Percentiles rank a stretch among this genome's conserved stretches.
Conservation (phyloP, 2,329 filamentous ascomycete species). For the Raffaelea deltoideospora region DNA sequence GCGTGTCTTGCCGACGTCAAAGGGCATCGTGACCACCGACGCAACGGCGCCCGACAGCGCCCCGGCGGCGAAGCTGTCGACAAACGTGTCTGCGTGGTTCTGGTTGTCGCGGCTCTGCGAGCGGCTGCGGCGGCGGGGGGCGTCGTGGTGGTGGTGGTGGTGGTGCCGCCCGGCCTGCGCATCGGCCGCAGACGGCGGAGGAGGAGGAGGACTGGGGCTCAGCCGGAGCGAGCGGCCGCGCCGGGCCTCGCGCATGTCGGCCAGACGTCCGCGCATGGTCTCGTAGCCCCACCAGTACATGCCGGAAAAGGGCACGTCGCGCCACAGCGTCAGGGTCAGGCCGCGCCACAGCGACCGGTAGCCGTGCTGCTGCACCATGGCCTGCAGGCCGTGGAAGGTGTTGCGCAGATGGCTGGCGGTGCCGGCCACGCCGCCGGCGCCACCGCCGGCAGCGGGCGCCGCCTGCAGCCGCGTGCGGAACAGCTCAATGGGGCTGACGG, state of each 20-base stretch:
- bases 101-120: constrained; percentile 56
- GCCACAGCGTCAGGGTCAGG: constrained; percentile 80
- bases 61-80: constrained; percentile 81
- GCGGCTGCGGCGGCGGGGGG: constrained; percentile 23
- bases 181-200: too few relatives aligned
- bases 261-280: constrained; percentile 55
- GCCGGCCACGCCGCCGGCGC: constrained; percentile 43
- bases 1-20: constrained; percentile 93
- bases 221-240: constrained; percentile 22
- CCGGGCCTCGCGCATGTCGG: constrained; percentile 46
- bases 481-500: constrained; percentile 84
- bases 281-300: constrained; percentile 99
- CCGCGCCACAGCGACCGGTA: constrained; percentile 82
- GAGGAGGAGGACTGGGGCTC: too few relatives aligned
- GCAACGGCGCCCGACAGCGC: constrained; percentile 71
- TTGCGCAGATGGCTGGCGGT: constrained; percentile 72
- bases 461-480: constrained; percentile 88
- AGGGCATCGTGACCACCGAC: constrained; percentile 81
- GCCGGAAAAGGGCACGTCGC: constrained; percentile 92
- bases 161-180: constrained; percentile 1
- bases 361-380: constrained; percentile 66
- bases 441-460: constrained; percentile 38
- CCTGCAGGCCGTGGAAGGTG: constrained; percentile 58
- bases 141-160: not conserved
- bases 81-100: constrained; percentile 61